These are phyloP conservation scores for Cyanophora paradoxa DNA, from an alignment of 78 protist genomes.

Conservation along the genomic window DNA sequence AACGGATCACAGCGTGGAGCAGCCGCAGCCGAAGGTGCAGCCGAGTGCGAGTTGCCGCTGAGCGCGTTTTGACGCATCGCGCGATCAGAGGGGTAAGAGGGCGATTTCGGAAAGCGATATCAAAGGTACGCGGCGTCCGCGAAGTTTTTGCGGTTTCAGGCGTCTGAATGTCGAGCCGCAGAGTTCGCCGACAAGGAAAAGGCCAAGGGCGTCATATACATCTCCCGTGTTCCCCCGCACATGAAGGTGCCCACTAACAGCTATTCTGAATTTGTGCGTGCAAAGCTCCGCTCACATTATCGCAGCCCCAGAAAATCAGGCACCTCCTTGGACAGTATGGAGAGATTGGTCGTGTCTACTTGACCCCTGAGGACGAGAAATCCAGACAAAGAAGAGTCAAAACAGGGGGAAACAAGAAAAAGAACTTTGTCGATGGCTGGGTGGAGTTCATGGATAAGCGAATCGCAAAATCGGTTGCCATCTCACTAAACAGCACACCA, in stretches of 20 bases:
- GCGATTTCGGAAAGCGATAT: too few species aligned
- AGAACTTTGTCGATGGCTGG: conserved; percentile 66
- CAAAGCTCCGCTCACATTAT: background rate
- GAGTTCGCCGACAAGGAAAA: conserved; percentile 8
- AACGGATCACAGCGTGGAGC: too few species aligned
- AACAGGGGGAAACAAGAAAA: conserved; percentile 45
- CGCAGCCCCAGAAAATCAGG: conserved; percentile 48
- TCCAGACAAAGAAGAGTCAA: conserved; percentile 9
- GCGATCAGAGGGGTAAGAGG: too few species aligned
- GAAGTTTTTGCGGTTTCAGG: too few species aligned
- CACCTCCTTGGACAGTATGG: conserved; percentile 42
- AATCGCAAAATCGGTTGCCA: conserved; percentile 47
- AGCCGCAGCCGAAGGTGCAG: too few species aligned
- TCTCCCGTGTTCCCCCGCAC: conserved; percentile 58
- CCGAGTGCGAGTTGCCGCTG: too few species aligned
- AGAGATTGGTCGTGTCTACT: conserved; percentile 48
- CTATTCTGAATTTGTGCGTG: too few species aligned
- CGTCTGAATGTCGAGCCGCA: too few species aligned
- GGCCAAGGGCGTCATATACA: conserved; percentile 54
- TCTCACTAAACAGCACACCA: conserved; percentile 38
- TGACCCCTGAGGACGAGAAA: conserved; percentile 3
- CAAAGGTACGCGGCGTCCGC: too few species aligned
- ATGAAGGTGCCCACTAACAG: conserved; percentile 59
- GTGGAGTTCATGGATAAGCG: conserved; percentile 65
- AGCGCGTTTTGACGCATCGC: too few species aligned